Conservation (phyloP, 2,329 filamentous ascomycete species). For the Aspergillus sp. region DNA sequence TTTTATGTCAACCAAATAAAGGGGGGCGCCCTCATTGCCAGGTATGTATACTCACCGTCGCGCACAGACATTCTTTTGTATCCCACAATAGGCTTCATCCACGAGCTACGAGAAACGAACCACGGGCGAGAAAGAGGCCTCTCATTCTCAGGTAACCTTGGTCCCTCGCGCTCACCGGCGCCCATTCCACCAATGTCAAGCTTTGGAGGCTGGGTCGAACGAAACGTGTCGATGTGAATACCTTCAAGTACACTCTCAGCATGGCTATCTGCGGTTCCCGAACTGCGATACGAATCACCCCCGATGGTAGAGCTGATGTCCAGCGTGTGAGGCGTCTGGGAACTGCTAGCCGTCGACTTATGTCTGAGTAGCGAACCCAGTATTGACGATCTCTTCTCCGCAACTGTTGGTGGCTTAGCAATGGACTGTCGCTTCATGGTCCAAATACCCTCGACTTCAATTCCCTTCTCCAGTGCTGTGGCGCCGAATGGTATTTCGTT, state of each 20-base stretch:
- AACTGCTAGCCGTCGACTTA: slow-evolving; percentile 1
- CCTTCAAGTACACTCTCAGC: slow-evolving; percentile 7
- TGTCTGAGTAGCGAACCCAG: slow-evolving; percentile 3
- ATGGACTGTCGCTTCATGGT: slow-evolving; percentile 54
- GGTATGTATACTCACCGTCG: slow-evolving; percentile 12
- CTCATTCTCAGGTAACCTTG: slow-evolving; percentile 1
- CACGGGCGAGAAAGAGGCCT: slow-evolving; percentile 12
- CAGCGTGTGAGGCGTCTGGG: slow-evolving; percentile 1
- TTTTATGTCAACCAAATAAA: neutral
- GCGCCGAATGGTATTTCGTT: slow-evolving; percentile 81
- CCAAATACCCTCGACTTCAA: slow-evolving; percentile 85
- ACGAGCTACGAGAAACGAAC: slow-evolving; percentile 21
- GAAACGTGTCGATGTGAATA: slow-evolving; percentile 7
- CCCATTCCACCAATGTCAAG: slow-evolving; percentile 1
- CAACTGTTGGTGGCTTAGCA: slow-evolving; percentile 24
- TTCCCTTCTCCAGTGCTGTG: slow-evolving; percentile 76
- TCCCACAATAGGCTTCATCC: slow-evolving; percentile 20
- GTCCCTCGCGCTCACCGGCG: neutral
- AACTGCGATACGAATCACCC: slow-evolving; percentile 1
- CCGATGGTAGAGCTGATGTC: neutral
- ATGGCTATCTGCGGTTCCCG: neutral
- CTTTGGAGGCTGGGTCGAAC: slow-evolving; percentile 3
- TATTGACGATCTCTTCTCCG: slow-evolving; percentile 17
- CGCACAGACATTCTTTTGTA: slow-evolving; percentile 10
- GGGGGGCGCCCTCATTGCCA: neutral